Evolutionary conservation across 1,284 basidiomycete species (phyloP).

Genomic region (Amylostereum areolatum): DNA sequence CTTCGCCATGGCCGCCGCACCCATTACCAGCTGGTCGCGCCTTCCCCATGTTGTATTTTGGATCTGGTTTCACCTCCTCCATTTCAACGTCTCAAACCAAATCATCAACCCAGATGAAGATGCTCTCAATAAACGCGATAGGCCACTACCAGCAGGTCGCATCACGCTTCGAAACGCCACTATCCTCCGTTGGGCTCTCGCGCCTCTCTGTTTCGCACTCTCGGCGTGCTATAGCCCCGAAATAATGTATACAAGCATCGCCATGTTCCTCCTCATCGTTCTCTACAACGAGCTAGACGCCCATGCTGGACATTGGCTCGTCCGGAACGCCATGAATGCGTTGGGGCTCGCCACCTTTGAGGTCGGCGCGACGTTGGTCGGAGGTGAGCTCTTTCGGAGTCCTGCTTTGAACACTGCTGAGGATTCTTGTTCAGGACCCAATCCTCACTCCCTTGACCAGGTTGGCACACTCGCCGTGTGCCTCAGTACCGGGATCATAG

Average conservation of each 20-base stretch:
- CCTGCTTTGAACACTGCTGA: neutral
- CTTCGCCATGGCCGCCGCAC: constrained; percentile 29
- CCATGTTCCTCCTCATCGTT: constrained; percentile 21
- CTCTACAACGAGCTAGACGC: constrained; percentile 32
- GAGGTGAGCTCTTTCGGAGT: too few relatives aligned
- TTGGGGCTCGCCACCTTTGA: constrained; percentile 31
- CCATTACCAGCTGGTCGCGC: constrained; percentile 14
- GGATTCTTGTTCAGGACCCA: neutral
- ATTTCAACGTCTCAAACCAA: constrained; percentile 39
- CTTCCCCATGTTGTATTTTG: constrained; percentile 21
- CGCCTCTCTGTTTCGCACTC: constrained; percentile 25
- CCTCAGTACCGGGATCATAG: constrained; percentile 17
- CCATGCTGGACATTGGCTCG: constrained; percentile 26
- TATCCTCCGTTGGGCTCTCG: constrained; percentile 28
- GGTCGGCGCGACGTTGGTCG: constrained; percentile 30
- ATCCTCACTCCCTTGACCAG: neutral
- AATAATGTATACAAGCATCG: constrained; percentile 24
- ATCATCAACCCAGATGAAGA: constrained; percentile 33
- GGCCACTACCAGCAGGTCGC: neutral
- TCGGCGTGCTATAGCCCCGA: constrained; percentile 26
- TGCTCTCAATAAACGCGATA: constrained; percentile 27
- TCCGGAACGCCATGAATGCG: constrained; percentile 31
- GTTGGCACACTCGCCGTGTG: constrained; percentile 1
- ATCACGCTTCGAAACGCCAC: constrained; percentile 22
- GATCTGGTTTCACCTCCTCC: constrained; percentile 38